Evolutionary conservation across 768 basidiomycete genomes (phyloP).

Genomic region (Coprinopsis cinerea): DNA sequence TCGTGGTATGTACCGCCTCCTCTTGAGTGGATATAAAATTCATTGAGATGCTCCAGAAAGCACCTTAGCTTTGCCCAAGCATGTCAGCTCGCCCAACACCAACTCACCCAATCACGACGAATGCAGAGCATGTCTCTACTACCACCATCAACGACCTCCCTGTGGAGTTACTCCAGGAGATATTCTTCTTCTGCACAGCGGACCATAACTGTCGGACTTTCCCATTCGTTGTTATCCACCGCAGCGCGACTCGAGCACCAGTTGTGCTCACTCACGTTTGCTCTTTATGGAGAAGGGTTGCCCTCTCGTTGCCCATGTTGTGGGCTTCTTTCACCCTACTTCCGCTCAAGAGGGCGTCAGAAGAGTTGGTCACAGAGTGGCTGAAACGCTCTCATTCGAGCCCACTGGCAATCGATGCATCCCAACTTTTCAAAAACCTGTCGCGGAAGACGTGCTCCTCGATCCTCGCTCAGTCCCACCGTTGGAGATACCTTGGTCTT

Average conservation of each 20-base stretch:
- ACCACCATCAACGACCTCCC: neutral
- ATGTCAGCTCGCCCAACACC: too few relatives aligned
- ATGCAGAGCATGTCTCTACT: too few relatives aligned
- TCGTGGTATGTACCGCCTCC: too few relatives aligned
- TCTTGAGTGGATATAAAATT: too few relatives aligned
- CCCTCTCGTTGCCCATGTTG: neutral
- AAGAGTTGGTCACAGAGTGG: neutral
- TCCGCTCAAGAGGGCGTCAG: neutral
- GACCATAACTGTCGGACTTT: neutral
- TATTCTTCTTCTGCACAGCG: neutral
- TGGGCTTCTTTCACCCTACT: neutral
- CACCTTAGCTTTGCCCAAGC: too few relatives aligned
- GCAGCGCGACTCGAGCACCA: neutral
- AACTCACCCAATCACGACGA: too few relatives aligned
- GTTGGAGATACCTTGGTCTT: neutral
- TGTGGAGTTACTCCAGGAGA: constrained; percentile 5
- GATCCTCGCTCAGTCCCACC: neutral
- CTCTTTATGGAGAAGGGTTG: neutral
- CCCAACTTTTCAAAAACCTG: neutral
- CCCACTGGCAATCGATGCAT: neutral
- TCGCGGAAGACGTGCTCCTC: neutral
- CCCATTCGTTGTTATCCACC: neutral
- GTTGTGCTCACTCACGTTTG: neutral
- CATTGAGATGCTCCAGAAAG: too few relatives aligned
- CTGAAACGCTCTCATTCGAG: neutral